These are phyloP conservation scores for Geoglossum cookeanum DNA, from an alignment of 2,329 filamentous ascomycete species.

Conservation along the genomic window DNA sequence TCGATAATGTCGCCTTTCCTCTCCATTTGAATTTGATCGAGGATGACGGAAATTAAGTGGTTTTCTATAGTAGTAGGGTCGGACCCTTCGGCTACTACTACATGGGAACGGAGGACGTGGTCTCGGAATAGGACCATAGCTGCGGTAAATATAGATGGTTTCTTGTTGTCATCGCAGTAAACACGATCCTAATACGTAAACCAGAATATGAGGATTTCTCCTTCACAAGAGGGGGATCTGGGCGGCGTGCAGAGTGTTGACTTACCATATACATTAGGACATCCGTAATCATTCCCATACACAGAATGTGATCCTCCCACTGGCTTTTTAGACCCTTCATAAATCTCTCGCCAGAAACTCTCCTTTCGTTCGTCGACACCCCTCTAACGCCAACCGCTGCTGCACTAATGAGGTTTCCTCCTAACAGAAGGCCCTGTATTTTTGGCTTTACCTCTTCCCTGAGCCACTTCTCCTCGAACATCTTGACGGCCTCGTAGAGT, in stretches of 20 bases:
- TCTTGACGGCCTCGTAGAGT: slow-evolving; percentile 62
- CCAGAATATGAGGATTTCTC: neutral
- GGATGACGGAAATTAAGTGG: slow-evolving; percentile 60
- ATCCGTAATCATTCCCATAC: slow-evolving; percentile 93
- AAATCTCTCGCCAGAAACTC: slow-evolving; percentile 67
- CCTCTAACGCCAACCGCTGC: slow-evolving; percentile 25
- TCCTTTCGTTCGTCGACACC: slow-evolving; percentile 57
- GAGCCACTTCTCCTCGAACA: slow-evolving; percentile 71
- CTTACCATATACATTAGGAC: slow-evolving; percentile 84
- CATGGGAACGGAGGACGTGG: slow-evolving; percentile 49
- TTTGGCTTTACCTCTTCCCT: slow-evolving; percentile 48
- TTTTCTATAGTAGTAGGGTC: slow-evolving; percentile 40
- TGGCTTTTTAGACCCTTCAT: slow-evolving; percentile 54
- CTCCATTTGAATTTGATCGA: slow-evolving; percentile 88
- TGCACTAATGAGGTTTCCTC: slow-evolving; percentile 40
- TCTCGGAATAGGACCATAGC: slow-evolving; percentile 82
- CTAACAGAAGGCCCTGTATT: slow-evolving; percentile 52
- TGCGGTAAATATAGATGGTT: slow-evolving; percentile 62
- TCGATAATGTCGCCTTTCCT: slow-evolving; percentile 79
- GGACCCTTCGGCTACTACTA: slow-evolving; percentile 28
- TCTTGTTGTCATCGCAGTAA: slow-evolving; percentile 51
- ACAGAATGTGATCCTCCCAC: slow-evolving; percentile 79
- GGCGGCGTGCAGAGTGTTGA: slow-evolving; percentile 2
- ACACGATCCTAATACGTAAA: slow-evolving; percentile 45
- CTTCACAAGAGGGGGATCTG: neutral